Base-by-base conservation (phyloP, 306 rosid species). In the Herpetospermum pedunculosum region DNA sequence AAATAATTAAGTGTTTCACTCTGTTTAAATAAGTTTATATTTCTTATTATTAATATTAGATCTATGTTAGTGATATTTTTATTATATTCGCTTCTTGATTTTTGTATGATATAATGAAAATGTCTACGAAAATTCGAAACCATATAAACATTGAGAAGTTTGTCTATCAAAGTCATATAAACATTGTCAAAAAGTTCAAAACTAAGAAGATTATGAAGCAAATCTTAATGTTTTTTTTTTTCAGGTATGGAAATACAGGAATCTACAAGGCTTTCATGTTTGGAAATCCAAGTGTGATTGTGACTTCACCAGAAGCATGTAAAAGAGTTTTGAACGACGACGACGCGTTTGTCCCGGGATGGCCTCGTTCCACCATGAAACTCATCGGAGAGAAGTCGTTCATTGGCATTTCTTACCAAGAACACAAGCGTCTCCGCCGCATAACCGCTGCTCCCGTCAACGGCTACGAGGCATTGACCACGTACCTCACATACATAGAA, bases 341-440 rank as follows among this genome's bases (percentile, higher is more conserved):
- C 75, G 92, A 86, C 0, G 83, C 81, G 14, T 93, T 93, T 37
- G 74, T 53, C 58, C 70, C 87, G 0, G 98, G 98, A 34, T 93
- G 98, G 98, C 98, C 98, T 70, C 75, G 11, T 13, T 81, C 98
- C 6, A 75, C 98, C 0, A 50, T 89, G 48, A 83, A 88, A 21
- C 96, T 93, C 34, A 88, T 93, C 10, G 97, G 98, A 58, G 85
- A 55, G 81, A 93, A 83, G 10, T 93, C 98, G 16, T 91, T 93
- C 80, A 78, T 89, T 18, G 77, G 78, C 6, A 91, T 93, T 35
- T 23, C 89, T 40, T 78, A 2, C 4, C 94, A 93, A 55, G 98
- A 91, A 59, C 98, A 93, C 73, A 89, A 84, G 80, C 96, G 98
- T 46, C 92, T 93, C 16, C 57, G 97, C 41, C 90, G 85, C 50